Evolutionary conservation across 352 stramenopile genomes (phyloP), one percentile per base, ranked within the genome.

Genomic region (Phytophthora litchii): DNA sequence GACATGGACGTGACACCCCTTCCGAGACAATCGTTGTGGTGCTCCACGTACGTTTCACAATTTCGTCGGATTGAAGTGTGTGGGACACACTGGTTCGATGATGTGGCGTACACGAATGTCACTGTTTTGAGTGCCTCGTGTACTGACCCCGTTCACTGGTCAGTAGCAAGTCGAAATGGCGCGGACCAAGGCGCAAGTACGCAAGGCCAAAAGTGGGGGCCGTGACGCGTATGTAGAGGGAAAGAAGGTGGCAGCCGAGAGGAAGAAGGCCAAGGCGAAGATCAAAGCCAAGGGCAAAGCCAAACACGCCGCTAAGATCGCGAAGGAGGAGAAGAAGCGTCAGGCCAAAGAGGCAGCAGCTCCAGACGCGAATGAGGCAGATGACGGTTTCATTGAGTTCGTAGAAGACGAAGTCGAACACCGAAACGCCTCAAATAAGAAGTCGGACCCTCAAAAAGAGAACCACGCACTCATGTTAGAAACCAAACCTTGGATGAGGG

Each of bases 401-500:
- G 27, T 40, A 4, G 36, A 9, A 0, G 61, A 69, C 3, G 42
- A 69, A 4, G 16, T 67, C 6, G 53, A 68, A 0, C 14, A 31
- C 6, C 32, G 7, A 47, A 51, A 64, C 2, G 0, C 40, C 38
- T 47, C 20, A 60, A 49, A 35, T 8, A 62, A 70, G 50, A 23
- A 47, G 6, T 23, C 48, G 14, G 17, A 66, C 13, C 13, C 31
- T 43, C 41, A 42, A 36, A 48, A 61, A 9, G 17, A 60, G 17
- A 70, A 65, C 8, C 56, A 67, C 10, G 68, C 48, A 1, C 19
- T 84, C 31, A 73, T 74, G 61, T 67, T 80, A 27, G 79, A 84
- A n/a, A 57, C 29, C 2, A 72, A 82, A 53, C 85, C 82, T 6
- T 94, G 85, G 85, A 94, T 92, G 82, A 55, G 66, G 3, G 55